phyloP scores from a whole-genome alignment of 441 rosid genomes.

The Adansonia rubrostipa region DNA sequence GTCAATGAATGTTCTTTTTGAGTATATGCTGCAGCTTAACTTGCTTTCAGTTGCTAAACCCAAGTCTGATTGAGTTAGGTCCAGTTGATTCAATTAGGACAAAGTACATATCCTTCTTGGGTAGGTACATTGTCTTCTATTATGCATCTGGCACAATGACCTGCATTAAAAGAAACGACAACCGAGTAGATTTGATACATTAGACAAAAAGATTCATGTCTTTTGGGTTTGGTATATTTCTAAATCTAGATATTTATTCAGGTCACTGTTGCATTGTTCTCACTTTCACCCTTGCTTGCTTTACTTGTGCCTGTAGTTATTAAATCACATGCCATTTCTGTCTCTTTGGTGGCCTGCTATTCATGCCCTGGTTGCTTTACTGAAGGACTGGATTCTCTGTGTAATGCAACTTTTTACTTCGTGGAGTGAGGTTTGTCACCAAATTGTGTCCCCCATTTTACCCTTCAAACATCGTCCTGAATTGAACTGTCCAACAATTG shows the following conservation, averaged over 20 bases:
- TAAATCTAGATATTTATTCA: background rate
- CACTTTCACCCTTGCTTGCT: background rate
- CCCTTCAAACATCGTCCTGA: background rate
- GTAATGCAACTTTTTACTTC: background rate
- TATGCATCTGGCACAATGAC: background rate
- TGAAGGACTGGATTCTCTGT: background rate
- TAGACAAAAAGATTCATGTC: background rate
- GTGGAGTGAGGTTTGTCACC: background rate
- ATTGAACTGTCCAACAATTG: background rate
- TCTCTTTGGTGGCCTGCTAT: background rate
- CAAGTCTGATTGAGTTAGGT: conserved; percentile 1
- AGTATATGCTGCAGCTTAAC: background rate
- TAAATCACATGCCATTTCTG: background rate
- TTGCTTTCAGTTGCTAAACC: conserved; percentile 16
- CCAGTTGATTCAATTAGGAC: too few species aligned
- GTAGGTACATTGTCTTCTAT: background rate
- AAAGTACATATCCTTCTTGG: background rate
- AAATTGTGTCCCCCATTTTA: background rate
- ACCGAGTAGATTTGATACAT: background rate
- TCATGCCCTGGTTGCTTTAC: background rate
- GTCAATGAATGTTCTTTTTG: background rate
- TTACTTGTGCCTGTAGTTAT: background rate
- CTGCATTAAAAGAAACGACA: too few species aligned
- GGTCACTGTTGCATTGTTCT: background rate
- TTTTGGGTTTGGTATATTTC: background rate